Conservation (phyloP, 2,329 filamentous ascomycete genomes). For the Phaeoacremonium minimum region DNA sequence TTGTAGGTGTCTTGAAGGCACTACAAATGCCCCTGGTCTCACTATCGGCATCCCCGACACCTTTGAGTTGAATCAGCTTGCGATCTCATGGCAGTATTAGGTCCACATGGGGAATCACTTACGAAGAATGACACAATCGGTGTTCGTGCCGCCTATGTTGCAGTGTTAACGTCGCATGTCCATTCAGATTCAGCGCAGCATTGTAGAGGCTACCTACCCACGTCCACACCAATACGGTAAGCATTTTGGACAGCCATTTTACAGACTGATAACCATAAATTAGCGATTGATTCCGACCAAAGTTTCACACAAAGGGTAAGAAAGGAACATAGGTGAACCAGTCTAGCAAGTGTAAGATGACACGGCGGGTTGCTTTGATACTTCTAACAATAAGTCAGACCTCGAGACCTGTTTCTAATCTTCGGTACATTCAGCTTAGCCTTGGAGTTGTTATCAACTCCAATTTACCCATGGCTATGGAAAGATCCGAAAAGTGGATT, state of each 20-base stretch:
- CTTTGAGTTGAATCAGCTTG: not conserved
- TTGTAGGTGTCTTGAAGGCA: not conserved
- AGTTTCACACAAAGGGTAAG: not conserved
- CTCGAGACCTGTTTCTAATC: too few relatives aligned
- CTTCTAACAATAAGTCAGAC: too few relatives aligned
- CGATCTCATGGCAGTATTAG: too few relatives aligned
- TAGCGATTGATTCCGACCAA: not conserved
- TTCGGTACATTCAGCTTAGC: too few relatives aligned
- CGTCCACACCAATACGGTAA: not conserved
- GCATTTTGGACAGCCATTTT: not conserved
- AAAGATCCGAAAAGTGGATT: too few relatives aligned
- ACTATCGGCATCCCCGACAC: not conserved
- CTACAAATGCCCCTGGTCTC: not conserved
- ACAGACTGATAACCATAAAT: not conserved
- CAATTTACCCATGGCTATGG: too few relatives aligned
- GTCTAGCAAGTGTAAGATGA: not conserved
- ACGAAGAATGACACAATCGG: constrained; percentile 47
- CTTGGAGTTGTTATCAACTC: not conserved
- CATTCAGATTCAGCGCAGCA: not conserved
- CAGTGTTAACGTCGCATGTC: not conserved
- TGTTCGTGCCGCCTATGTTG: constrained; percentile 48
- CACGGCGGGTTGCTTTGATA: not conserved
- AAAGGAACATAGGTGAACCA: not conserved
- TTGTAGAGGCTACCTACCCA: not conserved
- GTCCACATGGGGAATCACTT: constrained; percentile 25